Conservation (phyloP, 2,329 filamentous ascomycete genomes). For the Pseudogymnoascus sp. region DNA sequence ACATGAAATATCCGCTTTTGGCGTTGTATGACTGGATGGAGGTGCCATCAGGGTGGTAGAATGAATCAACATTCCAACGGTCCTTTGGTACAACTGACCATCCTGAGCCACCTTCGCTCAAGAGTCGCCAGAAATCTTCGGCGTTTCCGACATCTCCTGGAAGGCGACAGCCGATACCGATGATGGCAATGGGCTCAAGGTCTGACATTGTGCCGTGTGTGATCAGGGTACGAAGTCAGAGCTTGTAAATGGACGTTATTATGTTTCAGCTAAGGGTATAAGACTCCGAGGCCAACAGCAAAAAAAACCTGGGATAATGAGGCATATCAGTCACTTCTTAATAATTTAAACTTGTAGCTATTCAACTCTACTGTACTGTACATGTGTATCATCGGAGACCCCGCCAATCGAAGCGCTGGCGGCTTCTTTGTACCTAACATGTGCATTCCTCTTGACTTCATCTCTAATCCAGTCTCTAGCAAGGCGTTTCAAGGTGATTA, state of each 20-base stretch:
- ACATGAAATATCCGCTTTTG: slow-evolving; percentile 17
- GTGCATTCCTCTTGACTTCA: background rate
- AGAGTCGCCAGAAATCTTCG: slow-evolving; percentile 31
- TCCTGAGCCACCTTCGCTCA: slow-evolving; percentile 18
- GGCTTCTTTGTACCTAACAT: background rate
- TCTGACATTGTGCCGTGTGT: background rate
- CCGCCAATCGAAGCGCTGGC: background rate
- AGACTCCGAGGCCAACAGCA: background rate
- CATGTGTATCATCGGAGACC: background rate
- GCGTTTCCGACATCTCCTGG: slow-evolving; percentile 29
- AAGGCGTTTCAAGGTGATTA: background rate
- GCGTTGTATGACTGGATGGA: background rate
- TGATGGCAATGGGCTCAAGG: slow-evolving; percentile 27
- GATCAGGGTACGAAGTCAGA: background rate
- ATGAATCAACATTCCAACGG: slow-evolving; percentile 18
- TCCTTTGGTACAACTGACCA: slow-evolving; percentile 22
- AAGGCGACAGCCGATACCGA: slow-evolving; percentile 31
- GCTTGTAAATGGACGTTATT: background rate
- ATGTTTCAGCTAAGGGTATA: background rate
- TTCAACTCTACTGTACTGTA: background rate
- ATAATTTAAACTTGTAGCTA: background rate
- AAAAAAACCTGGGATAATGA: background rate
- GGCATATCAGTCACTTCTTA: background rate
- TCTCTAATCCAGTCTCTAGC: background rate
- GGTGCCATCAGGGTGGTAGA: slow-evolving; percentile 17